Evolutionary conservation across 148 eudicot species (phyloP).

Genomic region (Silene conica): DNA sequence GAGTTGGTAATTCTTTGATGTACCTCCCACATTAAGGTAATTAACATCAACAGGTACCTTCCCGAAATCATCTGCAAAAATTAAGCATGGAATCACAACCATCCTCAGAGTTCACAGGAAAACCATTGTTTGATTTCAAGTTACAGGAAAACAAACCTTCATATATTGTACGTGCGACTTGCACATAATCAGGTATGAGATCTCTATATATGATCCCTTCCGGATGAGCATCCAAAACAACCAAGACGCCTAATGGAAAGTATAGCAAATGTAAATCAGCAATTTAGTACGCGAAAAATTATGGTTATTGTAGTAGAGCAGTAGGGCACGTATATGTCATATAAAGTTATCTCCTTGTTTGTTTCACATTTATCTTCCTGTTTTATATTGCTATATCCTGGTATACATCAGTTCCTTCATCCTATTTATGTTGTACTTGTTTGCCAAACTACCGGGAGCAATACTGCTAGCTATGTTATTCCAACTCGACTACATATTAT

Average conservation of each 20-base stretch:
- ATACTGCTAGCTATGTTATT: no score
- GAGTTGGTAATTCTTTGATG: conserved; percentile 50
- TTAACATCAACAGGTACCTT: conserved; percentile 73
- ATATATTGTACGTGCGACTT: conserved; percentile 71
- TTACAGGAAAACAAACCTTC: conserved; percentile 61
- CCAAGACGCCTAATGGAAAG: conserved; percentile 68
- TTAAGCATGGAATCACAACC: background rate
- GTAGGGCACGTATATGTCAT: background rate
- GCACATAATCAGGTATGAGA: conserved; percentile 80
- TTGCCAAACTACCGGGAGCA: background rate
- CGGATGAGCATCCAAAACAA: conserved; percentile 87
- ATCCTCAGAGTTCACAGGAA: background rate
- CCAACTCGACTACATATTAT: no score
- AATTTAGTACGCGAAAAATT: background rate
- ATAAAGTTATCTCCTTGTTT: background rate
- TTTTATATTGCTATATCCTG: no score
- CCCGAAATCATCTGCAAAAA: conserved; percentile 67
- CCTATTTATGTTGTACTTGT: background rate
- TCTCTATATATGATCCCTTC: conserved; percentile 84
- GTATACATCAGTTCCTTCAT: no score
- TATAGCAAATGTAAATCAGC: conserved; percentile 5
- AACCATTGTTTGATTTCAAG: background rate
- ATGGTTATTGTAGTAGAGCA: background rate
- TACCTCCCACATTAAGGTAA: conserved; percentile 67
- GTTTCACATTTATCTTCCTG: background rate